These are phyloP conservation scores for Batkoa obscura DNA, from an alignment of 371 early-diverging fungal genomes.

Conservation along the genomic window DNA sequence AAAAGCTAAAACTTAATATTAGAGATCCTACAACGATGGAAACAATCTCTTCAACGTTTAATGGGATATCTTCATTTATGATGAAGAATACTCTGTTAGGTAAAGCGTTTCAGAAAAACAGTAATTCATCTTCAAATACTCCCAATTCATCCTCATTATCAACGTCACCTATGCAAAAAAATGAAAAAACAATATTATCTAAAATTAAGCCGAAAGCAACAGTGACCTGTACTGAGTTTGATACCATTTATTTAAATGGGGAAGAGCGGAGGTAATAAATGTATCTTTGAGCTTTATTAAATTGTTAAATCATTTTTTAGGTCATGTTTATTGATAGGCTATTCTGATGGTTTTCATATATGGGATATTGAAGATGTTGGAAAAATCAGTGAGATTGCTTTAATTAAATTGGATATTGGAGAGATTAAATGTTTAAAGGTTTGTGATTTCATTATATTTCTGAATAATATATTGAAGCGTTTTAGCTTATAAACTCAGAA, in stretches of 20 bases:
- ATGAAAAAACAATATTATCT: neutral
- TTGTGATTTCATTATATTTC: neutral
- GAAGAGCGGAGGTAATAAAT: neutral
- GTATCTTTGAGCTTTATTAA: neutral
- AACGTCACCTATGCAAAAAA: neutral
- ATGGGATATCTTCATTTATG: neutral
- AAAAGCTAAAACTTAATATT: neutral
- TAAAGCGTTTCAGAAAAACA: no score
- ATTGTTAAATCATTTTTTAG: slow-evolving; percentile 9
- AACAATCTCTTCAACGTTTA: slow-evolving; percentile 1
- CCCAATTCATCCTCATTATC: neutral
- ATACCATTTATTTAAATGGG: neutral
- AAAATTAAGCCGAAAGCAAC: neutral
- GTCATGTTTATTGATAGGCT: slow-evolving; percentile 44
- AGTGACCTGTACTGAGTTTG: neutral
- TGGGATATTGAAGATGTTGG: slow-evolving; percentile 55
- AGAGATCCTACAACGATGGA: slow-evolving; percentile 4
- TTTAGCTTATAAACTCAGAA: neutral
- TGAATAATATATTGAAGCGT: neutral
- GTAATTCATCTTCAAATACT: neutral
- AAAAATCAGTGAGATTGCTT: slow-evolving; percentile 45
- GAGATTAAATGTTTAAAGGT: slow-evolving; percentile 28
- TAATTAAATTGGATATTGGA: slow-evolving; percentile 28
- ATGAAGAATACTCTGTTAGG: slow-evolving; percentile 2
- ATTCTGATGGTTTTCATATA: slow-evolving; percentile 58